These are phyloP conservation scores for Termitomyces heimii DNA, from an alignment of 768 basidiomycete species.

Conservation along the genomic window DNA sequence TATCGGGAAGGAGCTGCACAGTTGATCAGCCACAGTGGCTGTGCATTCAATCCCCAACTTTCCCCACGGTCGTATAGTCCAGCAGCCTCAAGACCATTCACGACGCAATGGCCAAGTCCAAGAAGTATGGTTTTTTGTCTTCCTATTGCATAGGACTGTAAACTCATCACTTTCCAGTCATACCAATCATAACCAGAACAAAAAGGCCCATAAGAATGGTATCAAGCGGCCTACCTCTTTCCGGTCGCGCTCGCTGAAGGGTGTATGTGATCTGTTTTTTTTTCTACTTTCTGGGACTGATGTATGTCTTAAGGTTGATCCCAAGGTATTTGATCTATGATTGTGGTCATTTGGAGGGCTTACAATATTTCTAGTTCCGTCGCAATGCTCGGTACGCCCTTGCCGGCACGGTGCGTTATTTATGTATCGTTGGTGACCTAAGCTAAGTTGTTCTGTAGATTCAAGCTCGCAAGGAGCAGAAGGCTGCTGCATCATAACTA, in stretches of 20 bases:
- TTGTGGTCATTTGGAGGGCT: neutral
- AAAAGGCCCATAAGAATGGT: constrained; percentile 97
- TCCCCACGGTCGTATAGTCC: constrained; percentile 14
- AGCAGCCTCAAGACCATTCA: constrained; percentile 23
- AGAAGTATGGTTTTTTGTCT: constrained; percentile 60
- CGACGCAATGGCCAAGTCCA: constrained; percentile 89
- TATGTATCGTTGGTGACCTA: neutral
- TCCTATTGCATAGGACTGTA: neutral
- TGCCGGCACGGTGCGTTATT: constrained; percentile 60
- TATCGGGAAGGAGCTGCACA: constrained; percentile 27
- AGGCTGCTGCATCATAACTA: constrained; percentile 35
- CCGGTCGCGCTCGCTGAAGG: constrained; percentile 78
- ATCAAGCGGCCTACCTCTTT: constrained; percentile 79
- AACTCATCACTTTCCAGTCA: constrained; percentile 40
- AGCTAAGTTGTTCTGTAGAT: constrained; percentile 33
- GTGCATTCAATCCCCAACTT: constrained; percentile 19
- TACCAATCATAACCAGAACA: constrained; percentile 94
- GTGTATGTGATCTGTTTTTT: constrained; percentile 56
- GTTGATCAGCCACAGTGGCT: constrained; percentile 41
- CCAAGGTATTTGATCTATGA: constrained; percentile 48
- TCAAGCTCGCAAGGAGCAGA: constrained; percentile 61
- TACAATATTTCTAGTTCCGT: constrained; percentile 56
- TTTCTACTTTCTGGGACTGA: neutral
- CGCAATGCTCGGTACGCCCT: constrained; percentile 74
- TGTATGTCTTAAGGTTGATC: constrained; percentile 52